Evolutionary conservation across 176 grass and related monocot species (phyloP).

Genomic region (Cenchrus purpureus): DNA sequence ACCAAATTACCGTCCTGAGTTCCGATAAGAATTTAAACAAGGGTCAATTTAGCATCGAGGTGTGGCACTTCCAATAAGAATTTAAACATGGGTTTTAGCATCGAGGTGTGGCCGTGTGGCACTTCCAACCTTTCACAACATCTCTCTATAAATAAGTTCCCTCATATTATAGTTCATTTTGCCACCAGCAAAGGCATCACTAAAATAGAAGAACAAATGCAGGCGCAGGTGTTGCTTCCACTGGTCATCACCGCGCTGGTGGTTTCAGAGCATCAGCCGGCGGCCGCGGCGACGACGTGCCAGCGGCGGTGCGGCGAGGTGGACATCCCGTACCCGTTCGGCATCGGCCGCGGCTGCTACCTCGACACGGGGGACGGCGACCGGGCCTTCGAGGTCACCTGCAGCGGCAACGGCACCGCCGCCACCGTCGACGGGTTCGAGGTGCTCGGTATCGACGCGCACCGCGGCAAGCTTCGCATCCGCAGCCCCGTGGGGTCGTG

Average conservation of each 20-base stretch:
- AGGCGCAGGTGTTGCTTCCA: neutral
- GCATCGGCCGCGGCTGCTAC: conserved; percentile 55
- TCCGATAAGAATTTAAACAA: too few relatives aligned
- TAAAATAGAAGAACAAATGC: neutral
- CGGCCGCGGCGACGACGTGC: conserved; percentile 15
- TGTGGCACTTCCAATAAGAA: too few relatives aligned
- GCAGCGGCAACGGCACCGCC: conserved; percentile 8
- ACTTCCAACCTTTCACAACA: too few relatives aligned
- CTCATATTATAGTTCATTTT: too few relatives aligned
- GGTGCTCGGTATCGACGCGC: conserved; percentile 32
- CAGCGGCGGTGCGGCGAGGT: conserved; percentile 39
- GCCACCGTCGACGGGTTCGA: neutral
- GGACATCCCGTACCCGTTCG: conserved; percentile 59
- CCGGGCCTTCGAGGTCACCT: conserved; percentile 44
- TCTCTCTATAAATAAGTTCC: too few relatives aligned
- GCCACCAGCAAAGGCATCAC: too few relatives aligned
- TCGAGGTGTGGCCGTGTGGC: too few relatives aligned
- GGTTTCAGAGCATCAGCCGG: too few relatives aligned
- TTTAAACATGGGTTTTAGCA: too few relatives aligned
- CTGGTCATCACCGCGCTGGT: neutral
- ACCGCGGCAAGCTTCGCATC: conserved; percentile 20
- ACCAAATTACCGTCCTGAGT: too few relatives aligned
- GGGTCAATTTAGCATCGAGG: too few relatives aligned
- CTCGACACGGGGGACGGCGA: neutral
- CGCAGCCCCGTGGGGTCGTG: conserved; percentile 26